These are phyloP conservation scores for Marvania coccoides DNA, from an alignment of 139 green algal species.

Conservation along the genomic window DNA sequence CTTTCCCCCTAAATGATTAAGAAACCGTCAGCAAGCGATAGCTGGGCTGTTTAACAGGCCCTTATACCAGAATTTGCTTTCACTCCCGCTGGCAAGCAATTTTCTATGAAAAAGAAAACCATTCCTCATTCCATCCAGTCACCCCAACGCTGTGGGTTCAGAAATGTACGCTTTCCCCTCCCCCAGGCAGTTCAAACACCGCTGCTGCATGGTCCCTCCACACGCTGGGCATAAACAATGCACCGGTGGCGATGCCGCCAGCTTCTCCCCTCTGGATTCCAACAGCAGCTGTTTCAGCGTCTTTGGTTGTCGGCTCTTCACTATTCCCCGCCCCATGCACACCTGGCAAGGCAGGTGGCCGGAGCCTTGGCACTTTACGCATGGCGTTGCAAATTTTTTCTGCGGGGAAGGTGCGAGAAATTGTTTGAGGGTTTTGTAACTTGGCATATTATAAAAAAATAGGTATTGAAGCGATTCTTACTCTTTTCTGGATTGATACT, in stretches of 20 bases:
- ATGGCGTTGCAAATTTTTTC: slow-evolving; percentile 9
- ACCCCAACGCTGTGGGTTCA: background rate
- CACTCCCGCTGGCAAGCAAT: background rate
- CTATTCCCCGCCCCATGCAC: slow-evolving; percentile 15
- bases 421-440: background rate
- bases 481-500: background rate
- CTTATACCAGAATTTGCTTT: background rate
- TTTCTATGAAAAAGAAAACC: slow-evolving; percentile 18
- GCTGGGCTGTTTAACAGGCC: too few species aligned
- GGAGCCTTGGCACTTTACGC: slow-evolving; percentile 4
- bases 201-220: slow-evolving; percentile 13
- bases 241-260: background rate
- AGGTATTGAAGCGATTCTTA: background rate
- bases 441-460: background rate
- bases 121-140: background rate
- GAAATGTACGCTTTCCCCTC: slow-evolving; percentile 8
- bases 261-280: background rate
- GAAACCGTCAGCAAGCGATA: too few species aligned
- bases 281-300: slow-evolving; percentile 5
- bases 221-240: slow-evolving; percentile 21
- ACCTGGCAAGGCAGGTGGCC: slow-evolving; percentile 17
- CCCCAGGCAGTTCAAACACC: slow-evolving; percentile 29
- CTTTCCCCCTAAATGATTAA: too few species aligned
- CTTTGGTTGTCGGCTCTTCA: slow-evolving; percentile 6
- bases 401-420: background rate